These are phyloP conservation scores for Cryptococcus sp. DNA, from an alignment of 1,284 basidiomycete genomes.

Conservation along the genomic window DNA sequence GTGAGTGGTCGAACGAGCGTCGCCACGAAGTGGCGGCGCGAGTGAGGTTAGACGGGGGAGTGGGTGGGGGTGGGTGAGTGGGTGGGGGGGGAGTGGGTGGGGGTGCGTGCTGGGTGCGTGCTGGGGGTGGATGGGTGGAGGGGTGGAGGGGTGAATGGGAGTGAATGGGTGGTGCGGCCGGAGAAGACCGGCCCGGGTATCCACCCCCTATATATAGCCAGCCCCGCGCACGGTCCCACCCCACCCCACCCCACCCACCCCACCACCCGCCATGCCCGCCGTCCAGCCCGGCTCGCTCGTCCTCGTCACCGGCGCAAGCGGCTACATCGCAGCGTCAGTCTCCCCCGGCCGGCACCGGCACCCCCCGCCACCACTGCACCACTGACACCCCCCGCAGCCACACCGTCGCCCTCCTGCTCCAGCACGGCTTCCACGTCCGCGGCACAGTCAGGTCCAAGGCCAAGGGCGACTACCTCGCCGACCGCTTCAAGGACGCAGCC, in stretches of 20 bases:
- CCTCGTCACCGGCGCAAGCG: conserved; percentile 52
- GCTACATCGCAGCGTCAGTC: conserved; percentile 49
- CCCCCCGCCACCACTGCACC: not conserved
- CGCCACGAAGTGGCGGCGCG: too few species aligned
- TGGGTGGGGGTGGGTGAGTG: too few species aligned
- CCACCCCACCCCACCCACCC: not conserved
- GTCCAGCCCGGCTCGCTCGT: conserved; percentile 50
- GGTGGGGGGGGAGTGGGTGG: too few species aligned
- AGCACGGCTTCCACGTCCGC: conserved; percentile 53
- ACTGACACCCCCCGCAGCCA: conserved; percentile 23
- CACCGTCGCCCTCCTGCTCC: conserved; percentile 33
- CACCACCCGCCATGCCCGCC: conserved; percentile 47
- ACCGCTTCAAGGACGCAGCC: conserved; percentile 53
- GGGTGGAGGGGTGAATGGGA: too few species aligned
- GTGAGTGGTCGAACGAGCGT: too few species aligned
- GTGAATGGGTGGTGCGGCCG: too few species aligned
- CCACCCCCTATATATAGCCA: too few species aligned
- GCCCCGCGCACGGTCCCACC: too few species aligned
- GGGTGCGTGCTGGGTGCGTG: too few species aligned
- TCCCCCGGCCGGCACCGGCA: not conserved
- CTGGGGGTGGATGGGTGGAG: too few species aligned
- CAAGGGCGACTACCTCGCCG: conserved; percentile 56
- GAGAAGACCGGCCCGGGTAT: too few species aligned
- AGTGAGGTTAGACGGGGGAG: too few species aligned
- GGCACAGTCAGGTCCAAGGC: conserved; percentile 57